Evolutionary conservation across 176 grass and related monocot genomes (phyloP), one percentile per base, ranked within the genome.

Genomic region (Avena eriantha): DNA sequence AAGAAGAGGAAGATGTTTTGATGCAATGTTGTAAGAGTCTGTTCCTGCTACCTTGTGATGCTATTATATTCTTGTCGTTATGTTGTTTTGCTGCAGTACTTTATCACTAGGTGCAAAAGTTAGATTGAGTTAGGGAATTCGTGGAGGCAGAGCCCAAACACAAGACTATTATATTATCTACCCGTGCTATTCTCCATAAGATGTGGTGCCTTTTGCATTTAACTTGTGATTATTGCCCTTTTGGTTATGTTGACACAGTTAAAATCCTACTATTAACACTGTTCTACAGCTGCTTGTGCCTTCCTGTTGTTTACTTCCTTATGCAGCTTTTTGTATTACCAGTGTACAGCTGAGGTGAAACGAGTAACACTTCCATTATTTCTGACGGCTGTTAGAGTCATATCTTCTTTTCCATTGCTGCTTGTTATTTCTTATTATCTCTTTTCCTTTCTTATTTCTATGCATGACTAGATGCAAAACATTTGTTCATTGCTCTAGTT

Each of bases 1-100:
- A 94, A 91, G 82, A 91, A 91, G 87, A 82, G 89, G 75, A 90
- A 90, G 53, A 89, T 87, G 81, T 86, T 65, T 90, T 93, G 63
- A 90, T 81, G 10, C 3, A 2, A 51, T 78, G 43, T 64, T 51
- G n/a, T 72, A 72, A 55, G 71, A 82, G 21, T 61, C 48, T 58
- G 33, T 58, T n/a, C 45, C n/a, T 73, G 7, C 56, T 75, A 35
- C 69, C 19, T 76, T 33, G 56, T 76, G n/a, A 24, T 0, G 0
- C 48, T 57, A 35, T 83, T 29, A 74, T 73, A 7, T 83, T 58
- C 5, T 19, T 3, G 16, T 48, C 8, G 5, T 54, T 55, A 49
- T 10, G 21, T 61, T 82, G 34, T 72, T 87, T 82, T 3, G 15
- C 15, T 80, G 56, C 47, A 36, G 35, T 67, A 16, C n/a, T 31